Conservation (phyloP, 108 stramenopile genomes). For the Bacterosira constricta region DNA sequence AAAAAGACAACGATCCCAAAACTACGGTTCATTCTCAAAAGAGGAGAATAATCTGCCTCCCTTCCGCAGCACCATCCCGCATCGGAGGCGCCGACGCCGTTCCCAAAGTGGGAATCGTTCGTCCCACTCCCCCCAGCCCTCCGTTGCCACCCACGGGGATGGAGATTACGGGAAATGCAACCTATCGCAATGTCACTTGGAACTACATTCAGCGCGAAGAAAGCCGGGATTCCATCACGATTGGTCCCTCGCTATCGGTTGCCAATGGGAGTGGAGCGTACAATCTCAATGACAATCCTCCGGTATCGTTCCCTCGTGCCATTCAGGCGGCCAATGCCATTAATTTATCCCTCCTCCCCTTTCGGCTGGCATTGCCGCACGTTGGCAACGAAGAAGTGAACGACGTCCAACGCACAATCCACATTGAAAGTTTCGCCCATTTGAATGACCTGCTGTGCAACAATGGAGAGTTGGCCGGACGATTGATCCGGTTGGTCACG, state of each 20-base stretch:
- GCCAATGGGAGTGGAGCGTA: neutral
- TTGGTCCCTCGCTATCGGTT: conserved; percentile 42
- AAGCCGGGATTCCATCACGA: conserved; percentile 27
- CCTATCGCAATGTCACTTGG: conserved; percentile 38
- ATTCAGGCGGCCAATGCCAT: conserved; percentile 43
- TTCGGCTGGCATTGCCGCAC: conserved; percentile 74
- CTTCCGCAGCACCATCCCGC: conserved; percentile 43
- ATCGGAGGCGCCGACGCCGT: conserved; percentile 68
- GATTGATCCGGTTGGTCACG: conserved; percentile 57
- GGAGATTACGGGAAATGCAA: conserved; percentile 52
- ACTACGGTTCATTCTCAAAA: too few species aligned
- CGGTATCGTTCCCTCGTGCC: conserved; percentile 38
- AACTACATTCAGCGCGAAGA: conserved; percentile 39
- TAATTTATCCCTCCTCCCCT: conserved; percentile 56
- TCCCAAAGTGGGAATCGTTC: conserved; percentile 83
- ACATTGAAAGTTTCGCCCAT: conserved; percentile 56
- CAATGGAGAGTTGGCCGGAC: conserved; percentile 54
- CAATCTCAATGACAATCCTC: conserved; percentile 31
- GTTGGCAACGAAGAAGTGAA: conserved; percentile 54
- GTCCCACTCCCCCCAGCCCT: conserved; percentile 60
- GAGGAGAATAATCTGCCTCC: conserved; percentile 48
- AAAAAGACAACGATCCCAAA: conserved; percentile 8
- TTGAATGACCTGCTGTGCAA: conserved; percentile 64
- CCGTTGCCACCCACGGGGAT: conserved; percentile 23
- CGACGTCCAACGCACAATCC: conserved; percentile 52